Evolutionary conservation across 2,329 filamentous ascomycete genomes (phyloP).

Genomic region (Monilinia polystroma): DNA sequence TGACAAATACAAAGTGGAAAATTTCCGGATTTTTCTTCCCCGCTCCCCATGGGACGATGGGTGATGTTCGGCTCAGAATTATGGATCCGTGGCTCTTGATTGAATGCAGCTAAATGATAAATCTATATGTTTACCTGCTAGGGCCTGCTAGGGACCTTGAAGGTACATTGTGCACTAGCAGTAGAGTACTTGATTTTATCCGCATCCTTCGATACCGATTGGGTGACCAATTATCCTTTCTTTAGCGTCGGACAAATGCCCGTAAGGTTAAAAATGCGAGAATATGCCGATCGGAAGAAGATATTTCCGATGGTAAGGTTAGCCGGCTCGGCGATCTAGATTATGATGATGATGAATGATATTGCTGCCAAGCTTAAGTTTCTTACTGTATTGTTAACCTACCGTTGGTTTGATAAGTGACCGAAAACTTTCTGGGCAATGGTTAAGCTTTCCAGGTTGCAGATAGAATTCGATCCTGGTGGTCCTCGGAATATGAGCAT

Average conservation of each 20-base stretch:
- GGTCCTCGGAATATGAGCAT: not conserved
- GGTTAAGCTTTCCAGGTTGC: not conserved
- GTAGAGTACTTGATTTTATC: no score
- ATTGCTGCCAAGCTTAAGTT: not conserved
- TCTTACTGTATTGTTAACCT: not conserved
- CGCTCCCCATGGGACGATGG: not conserved
- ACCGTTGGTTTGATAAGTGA: not conserved
- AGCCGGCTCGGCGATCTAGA: no score
- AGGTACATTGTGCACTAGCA: no score
- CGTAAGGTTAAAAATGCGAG: not conserved
- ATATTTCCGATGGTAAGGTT: not conserved
- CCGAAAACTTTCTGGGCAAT: not conserved
- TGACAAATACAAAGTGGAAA: conserved; percentile 5
- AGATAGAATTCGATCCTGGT: not conserved
- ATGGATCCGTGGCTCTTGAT: no score
- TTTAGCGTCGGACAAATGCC: not conserved
- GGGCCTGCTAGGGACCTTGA: no score
- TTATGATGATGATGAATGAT: not conserved
- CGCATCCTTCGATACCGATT: no score
- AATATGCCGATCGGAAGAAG: not conserved
- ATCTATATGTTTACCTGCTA: not conserved
- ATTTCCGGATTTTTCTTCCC: not conserved
- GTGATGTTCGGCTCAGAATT: not conserved
- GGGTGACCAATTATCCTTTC: not conserved
- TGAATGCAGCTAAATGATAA: not conserved